Evolutionary conservation across 2,329 filamentous ascomycete genomes (phyloP).

Genomic region (Cladosporium sp.): DNA sequence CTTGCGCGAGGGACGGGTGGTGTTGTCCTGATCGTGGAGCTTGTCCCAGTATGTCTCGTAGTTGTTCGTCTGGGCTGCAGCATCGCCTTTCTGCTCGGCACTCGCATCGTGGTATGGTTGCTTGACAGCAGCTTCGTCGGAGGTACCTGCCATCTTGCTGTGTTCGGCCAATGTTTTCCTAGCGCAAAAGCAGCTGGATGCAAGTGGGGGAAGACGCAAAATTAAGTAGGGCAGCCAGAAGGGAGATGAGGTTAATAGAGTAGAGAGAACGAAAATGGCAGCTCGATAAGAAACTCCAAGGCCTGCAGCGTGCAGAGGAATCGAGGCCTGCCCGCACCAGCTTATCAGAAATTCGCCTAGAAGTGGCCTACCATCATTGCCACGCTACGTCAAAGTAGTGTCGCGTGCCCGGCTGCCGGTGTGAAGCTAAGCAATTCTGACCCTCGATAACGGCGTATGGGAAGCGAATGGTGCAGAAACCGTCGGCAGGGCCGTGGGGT

Average conservation of each 20-base stretch:
- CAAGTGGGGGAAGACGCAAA: background rate
- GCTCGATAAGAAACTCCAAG: slow-evolving; percentile 3
- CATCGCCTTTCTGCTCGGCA: background rate
- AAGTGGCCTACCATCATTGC: background rate
- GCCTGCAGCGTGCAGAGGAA: background rate
- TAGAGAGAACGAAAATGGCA: background rate
- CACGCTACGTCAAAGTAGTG: slow-evolving; percentile 7
- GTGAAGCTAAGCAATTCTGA: slow-evolving; percentile 10
- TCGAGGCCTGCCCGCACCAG: slow-evolving; percentile 5
- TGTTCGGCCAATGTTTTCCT: background rate
- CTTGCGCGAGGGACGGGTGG: background rate
- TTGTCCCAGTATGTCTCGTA: too few species aligned
- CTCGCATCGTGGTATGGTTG: slow-evolving; percentile 7
- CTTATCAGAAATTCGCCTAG: slow-evolving; percentile 13
- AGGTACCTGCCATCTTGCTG: slow-evolving; percentile 9
- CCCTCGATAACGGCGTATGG: background rate
- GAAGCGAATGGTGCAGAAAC: background rate
- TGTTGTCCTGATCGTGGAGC: too few species aligned
- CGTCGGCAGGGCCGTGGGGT: slow-evolving; percentile 1
- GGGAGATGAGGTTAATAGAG: background rate
- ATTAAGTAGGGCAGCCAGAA: background rate
- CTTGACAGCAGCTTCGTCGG: slow-evolving; percentile 2
- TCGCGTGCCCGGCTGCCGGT: slow-evolving; percentile 10
- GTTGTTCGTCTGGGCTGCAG: background rate
- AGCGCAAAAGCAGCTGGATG: slow-evolving; percentile 1